These are phyloP conservation scores for Ulmus americana DNA, from an alignment of 331 rosid genomes.

Conservation along the genomic window DNA sequence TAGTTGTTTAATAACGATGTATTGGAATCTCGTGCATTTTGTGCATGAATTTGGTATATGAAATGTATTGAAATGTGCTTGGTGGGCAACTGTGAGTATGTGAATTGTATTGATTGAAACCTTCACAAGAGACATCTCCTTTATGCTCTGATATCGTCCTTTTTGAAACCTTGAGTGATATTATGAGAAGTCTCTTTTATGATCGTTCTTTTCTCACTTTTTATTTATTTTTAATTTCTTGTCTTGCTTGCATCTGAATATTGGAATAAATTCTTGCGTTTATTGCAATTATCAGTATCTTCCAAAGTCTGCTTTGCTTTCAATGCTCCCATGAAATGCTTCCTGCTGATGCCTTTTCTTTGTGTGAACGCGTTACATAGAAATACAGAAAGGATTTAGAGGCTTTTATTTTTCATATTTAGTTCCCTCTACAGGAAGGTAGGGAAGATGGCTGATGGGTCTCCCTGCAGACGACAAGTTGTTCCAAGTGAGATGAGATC, in stretches of 20 bases:
- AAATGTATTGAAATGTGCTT: constrained; percentile 48
- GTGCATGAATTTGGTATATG: constrained; percentile 48
- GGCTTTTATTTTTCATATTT: not conserved
- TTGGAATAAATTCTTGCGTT: constrained; percentile 45
- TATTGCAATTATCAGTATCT: constrained; percentile 37
- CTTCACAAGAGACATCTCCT: constrained; percentile 46
- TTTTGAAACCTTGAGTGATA: constrained; percentile 18
- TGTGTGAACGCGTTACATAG: not conserved
- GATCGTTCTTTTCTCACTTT: constrained; percentile 17
- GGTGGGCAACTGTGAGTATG: constrained; percentile 57
- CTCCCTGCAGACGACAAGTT: constrained; percentile 12
- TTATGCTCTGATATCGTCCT: constrained; percentile 32
- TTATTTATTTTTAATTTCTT: constrained; percentile 2
- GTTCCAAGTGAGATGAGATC: constrained; percentile 18
- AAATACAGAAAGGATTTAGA: not conserved
- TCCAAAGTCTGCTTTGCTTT: constrained; percentile 37
- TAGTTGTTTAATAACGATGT: constrained; percentile 41
- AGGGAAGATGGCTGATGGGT: not conserved
- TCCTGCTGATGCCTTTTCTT: constrained; percentile 5
- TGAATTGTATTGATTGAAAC: constrained; percentile 54
- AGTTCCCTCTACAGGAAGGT: not conserved
- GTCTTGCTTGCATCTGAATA: constrained; percentile 28
- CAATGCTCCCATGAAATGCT: constrained; percentile 25
- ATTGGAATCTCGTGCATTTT: constrained; percentile 45
- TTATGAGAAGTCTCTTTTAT: constrained; percentile 26